A percentile compares a stretch with the other conserved stretches of the same genome.
Conservation (phyloP, 2,329 filamentous ascomycete genomes). For the Cladophialophora exuberans region DNA sequence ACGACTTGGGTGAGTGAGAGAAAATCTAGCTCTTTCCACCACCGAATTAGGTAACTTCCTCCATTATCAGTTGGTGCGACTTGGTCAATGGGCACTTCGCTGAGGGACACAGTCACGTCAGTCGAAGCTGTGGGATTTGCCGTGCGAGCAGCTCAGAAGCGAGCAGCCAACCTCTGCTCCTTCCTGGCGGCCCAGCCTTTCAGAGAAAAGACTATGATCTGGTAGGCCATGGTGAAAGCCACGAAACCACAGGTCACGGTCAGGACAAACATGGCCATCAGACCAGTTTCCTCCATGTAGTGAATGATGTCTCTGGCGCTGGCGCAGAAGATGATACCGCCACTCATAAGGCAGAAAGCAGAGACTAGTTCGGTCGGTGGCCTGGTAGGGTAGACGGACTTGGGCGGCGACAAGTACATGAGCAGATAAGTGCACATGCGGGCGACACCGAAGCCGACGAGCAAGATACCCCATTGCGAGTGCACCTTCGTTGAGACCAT, state of each 20-base stretch:
- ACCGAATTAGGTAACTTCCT: too few relatives aligned
- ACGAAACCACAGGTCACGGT: constrained; percentile 84
- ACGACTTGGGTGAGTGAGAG: neutral
- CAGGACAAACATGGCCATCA: constrained; percentile 93
- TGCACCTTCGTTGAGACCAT: constrained; percentile 92
- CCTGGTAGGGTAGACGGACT: constrained; percentile 76
- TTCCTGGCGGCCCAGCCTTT: constrained; percentile 79
- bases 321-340: constrained; percentile 90
- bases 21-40: neutral
- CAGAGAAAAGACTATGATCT: constrained; percentile 74
- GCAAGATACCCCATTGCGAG: constrained; percentile 86
- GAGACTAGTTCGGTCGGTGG: constrained; percentile 89
- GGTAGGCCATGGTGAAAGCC: constrained; percentile 82
- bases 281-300: constrained; percentile 73
- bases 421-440: constrained; percentile 79
- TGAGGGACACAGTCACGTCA: neutral
- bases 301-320: constrained; percentile 77
- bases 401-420: constrained; percentile 78
- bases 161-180: constrained; percentile 34
- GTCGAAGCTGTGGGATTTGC: neutral
- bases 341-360: constrained; percentile 82
- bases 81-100: neutral
- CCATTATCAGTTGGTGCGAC: too few relatives aligned
- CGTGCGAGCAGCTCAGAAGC: too few relatives aligned
- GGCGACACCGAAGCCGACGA: constrained; percentile 78